Evolutionary conservation across 805 yeast genomes (phyloP), one percentile per base, ranked within the genome.

Genomic region (Saccharomyces kudriavzevii): DNA sequence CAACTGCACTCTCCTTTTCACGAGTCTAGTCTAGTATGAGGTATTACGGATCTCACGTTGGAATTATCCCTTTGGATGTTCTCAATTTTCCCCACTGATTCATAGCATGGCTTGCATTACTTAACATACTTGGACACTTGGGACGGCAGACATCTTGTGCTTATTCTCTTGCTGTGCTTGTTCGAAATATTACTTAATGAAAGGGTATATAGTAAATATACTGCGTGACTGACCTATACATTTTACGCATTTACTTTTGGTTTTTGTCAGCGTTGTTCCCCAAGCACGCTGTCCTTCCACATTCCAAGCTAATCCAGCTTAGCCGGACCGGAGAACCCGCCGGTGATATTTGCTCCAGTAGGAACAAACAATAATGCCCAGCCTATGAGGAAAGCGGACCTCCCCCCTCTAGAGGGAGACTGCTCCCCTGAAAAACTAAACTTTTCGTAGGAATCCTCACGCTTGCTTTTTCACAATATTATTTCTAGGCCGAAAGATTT

Each of bases 61-160:
- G 3, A 8, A 17, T 6, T 35, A n/a, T 35, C 43, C 17, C 4
- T 13, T 31, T 22, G 29, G 31, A 30, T 22, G 13, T n/a, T 27
- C 27, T 26, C 20, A 6, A 22, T 26, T 22, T 20, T 22, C 22
- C 48, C 27, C 17, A 26, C 48, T 5, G n/a, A 26, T 22, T 27
- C 48, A n/a, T 27, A 6, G 9, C 30, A 27, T 45, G 4, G 48
- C 49, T 22, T 48, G 50, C 30, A 46, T 47, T 40, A 31, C 47
- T 31, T 47, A 60, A 84, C 90, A 81, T 84, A 84, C 90, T 83
- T 85, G 91, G 76, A 87, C 92, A 80, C 91, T 85, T 83, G 87
- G 89, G 76, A 78, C 76, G 73, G 89, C 75, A 75, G 86, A 81
- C 86, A 82, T 82, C 73, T 75, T 74, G 71, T 68, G 67, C 63